Base-by-base conservation (phyloP, 129 eudicot genomes). In the Flaveria ramosissima region DNA sequence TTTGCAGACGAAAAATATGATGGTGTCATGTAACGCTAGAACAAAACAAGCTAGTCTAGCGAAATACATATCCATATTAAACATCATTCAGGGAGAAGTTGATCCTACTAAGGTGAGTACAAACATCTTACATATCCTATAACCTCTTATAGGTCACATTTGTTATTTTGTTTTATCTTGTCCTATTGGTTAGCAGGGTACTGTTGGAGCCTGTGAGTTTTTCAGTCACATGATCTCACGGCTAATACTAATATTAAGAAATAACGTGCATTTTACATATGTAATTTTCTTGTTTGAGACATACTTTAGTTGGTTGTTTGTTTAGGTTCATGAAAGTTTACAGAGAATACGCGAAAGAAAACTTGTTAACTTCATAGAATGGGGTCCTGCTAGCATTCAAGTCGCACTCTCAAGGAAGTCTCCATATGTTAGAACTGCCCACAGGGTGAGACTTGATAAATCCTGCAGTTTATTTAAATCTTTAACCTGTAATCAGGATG, bases 331-430 rank as follows among this genome's bases (percentile, higher is more conserved):
- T 78, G 97, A 92, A 81, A 92, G 97, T 77, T 79, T 92, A 71
- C 96, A 92, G 68, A 81, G 97, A 83, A 92, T 92, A 79, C 91
- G 97, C 39, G 97, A 92, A 81, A 89, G 96, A 73, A 92, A 92
- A 83, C 96, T 92, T 52, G 97, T 92, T 51, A 92, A 89, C 81
- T 92, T 92, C 80, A 92, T 92, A 30, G 93, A 92, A 48, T 89
- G 97, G 96, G 97, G 92, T 36, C 96, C 97, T 76, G 97, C 97
- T 72, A 92, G 97, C 87, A 93, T 93, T 70, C 97, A 93, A 83
- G 96, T 93, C 76, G 98, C 98, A 64, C 82, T 90, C 50, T 93
- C 98, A 27, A 88, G 98, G 63, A 93, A 93, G 80, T 93, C 98
- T 77, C 98, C 98, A 52, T 92, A 90, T 76, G 90, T 92, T 56